Base-by-base conservation (phyloP, 2,329 filamentous ascomycete genomes). In the Clarireedia homoeocarpa region DNA sequence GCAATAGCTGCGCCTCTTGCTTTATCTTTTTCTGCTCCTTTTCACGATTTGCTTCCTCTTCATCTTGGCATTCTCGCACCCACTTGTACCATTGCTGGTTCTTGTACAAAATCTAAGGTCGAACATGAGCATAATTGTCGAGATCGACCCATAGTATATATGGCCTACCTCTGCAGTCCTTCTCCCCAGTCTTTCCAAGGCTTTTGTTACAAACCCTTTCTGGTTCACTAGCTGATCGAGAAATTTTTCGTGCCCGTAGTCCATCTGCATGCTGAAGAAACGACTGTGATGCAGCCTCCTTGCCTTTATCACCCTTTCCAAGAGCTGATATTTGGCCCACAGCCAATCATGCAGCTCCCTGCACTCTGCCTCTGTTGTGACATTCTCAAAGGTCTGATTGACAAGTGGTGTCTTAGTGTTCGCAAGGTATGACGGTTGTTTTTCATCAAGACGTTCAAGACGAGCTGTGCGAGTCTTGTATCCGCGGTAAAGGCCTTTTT, bases 1-100 rank as follows among this genome's bases (percentile, higher is more conserved):
- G 74, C 59, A 78, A 77, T 61, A 79, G 64, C 15, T 72, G 70
- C 3, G 75, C 73, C 61, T 79, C 76, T 38, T 71, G 67, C 61
- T 77, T 77, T 51, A 77, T 68, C 60, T 77, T 77, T 65, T 73
- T 75, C 47, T 73, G 73, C 62, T 78, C 77, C 46, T 72, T 76
- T 46, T 77, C 75, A 27, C 73, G 72, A 4, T 63, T 69, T 24
- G 65, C 64, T 53, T 77, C 76, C 63, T 77, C 75, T 27, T 72
- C 69, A 15, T 73, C 69, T 61, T 78, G 75, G 36, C 69, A 71
- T 54, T 73, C 59, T 14, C 71, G 67, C 5, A 77, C 69, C 75
- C 75, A 77, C n/a, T 68, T 65, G 60, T 72, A 77, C 75, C 76
- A 78, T 58, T 76, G 73, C 62, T 75, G 71, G 56, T 73, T 70